phyloP scores from a whole-genome alignment of 169 alveolate species.

The Cardiosporidium cionae region DNA sequence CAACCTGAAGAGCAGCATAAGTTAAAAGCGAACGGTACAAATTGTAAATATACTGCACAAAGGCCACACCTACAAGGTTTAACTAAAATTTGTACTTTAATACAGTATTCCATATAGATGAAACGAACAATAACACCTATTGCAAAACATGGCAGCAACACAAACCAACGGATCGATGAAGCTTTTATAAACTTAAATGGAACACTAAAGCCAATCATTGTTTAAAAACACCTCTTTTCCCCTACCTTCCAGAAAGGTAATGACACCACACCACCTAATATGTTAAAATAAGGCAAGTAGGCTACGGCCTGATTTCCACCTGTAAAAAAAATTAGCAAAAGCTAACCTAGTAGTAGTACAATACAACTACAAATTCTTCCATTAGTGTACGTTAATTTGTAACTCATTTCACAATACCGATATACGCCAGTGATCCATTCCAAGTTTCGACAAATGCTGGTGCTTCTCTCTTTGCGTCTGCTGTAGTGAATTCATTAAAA shows the following conservation, averaged over 20 bases:
- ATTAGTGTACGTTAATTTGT: neutral
- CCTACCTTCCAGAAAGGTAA: conserved; percentile 14
- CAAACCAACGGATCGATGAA: too few species aligned
- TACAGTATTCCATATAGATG: too few species aligned
- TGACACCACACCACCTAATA: neutral
- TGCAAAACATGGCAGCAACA: too few species aligned
- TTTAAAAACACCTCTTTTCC: too few species aligned
- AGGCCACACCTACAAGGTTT: too few species aligned
- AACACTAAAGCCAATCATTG: too few species aligned
- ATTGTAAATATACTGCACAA: too few species aligned
- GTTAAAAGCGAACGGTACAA: too few species aligned
- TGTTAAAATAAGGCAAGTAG: conserved; percentile 3
- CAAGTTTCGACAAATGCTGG: conserved; percentile 42
- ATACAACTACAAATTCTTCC: neutral
- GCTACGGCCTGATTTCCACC: conserved; percentile 14
- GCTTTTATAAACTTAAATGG: too few species aligned
- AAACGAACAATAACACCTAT: too few species aligned
- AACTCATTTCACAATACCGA: conserved; percentile 5
- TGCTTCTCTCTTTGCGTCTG: conserved; percentile 17
- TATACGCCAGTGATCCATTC: conserved; percentile 41
- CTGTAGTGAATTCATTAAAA: conserved; percentile 18
- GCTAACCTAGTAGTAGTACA: neutral
- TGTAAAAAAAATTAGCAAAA: neutral
- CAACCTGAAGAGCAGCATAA: too few species aligned
- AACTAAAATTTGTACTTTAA: too few species aligned